These are phyloP conservation scores for Periconia digitata DNA, from an alignment of 2,329 filamentous ascomycete species.

Conservation along the genomic window DNA sequence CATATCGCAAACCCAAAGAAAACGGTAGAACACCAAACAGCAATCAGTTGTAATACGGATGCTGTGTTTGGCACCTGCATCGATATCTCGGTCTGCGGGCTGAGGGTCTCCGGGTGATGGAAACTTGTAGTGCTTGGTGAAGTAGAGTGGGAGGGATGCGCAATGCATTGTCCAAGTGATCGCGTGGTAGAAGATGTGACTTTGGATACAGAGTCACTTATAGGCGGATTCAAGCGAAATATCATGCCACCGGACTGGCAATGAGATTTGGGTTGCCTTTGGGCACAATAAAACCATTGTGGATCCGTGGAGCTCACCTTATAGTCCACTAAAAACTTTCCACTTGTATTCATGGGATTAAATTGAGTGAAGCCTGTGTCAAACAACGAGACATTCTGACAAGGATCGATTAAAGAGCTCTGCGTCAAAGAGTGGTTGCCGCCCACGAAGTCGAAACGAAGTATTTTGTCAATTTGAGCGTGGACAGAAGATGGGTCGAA, in stretches of 20 bases:
- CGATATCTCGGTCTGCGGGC: not conserved
- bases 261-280: constrained; percentile 6
- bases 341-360: constrained; percentile 6
- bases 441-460: constrained; percentile 11
- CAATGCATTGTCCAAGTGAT: not conserved
- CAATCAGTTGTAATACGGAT: not conserved
- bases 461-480: constrained; percentile 3
- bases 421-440: constrained; percentile 10
- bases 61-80: not conserved
- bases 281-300: constrained; percentile 12
- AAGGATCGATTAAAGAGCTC: constrained; percentile 3
- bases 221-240: constrained; percentile 8
- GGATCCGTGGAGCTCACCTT: constrained; percentile 2
- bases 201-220: not conserved
- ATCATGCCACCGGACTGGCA: constrained; percentile 10
- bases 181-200: not conserved
- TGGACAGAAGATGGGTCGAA: constrained; percentile 8
- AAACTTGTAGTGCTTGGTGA: not conserved
- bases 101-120: not conserved
- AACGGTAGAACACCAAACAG: not conserved
- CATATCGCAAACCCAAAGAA: not conserved
- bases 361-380: constrained; percentile 9
- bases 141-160: not conserved
- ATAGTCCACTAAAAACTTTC: constrained; percentile 8
- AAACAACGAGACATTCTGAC: constrained; percentile 1